Percentiles rank a stretch among this genome's conserved stretches.
Conservation (phyloP, 2,329 filamentous ascomycete species). For the Aureobasidium subglaciale region DNA sequence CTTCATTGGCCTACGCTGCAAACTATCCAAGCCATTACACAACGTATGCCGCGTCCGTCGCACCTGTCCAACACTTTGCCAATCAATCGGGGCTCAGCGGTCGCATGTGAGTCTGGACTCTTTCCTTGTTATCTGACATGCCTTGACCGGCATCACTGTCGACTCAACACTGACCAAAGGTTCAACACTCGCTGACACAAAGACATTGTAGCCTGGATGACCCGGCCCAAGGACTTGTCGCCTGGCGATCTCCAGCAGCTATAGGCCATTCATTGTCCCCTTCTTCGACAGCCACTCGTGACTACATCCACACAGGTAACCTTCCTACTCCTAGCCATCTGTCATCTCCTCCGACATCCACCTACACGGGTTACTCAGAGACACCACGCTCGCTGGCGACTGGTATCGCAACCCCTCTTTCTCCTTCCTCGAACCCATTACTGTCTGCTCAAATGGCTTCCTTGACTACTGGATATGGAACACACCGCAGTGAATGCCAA, state of each 20-base stretch:
- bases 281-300: neutral
- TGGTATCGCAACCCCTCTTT: slow-evolving; percentile 22
- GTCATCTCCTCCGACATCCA: slow-evolving; percentile 22
- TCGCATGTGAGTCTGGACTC: slow-evolving; percentile 39
- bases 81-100: slow-evolving; percentile 33
- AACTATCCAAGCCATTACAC: slow-evolving; percentile 29
- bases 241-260: slow-evolving; percentile 22
- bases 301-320: slow-evolving; percentile 24
- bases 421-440: slow-evolving; percentile 15
- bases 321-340: slow-evolving; percentile 25
- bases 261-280: slow-evolving; percentile 12
- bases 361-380: slow-evolving; percentile 27
- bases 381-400: slow-evolving; percentile 25
- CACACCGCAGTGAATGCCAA: slow-evolving; percentile 24
- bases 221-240: slow-evolving; percentile 21
- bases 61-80: slow-evolving; percentile 32
- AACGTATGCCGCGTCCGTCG: slow-evolving; percentile 27
- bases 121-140: slow-evolving; percentile 7
- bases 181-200: slow-evolving; percentile 18
- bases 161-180: slow-evolving; percentile 19
- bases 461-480: slow-evolving; percentile 22
- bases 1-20: slow-evolving; percentile 38
- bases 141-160: slow-evolving; percentile 12
- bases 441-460: slow-evolving; percentile 24
- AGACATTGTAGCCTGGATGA: slow-evolving; percentile 10